Evolutionary conservation across 768 basidiomycete genomes (phyloP).

Genomic region (Hygrophorus russula): DNA sequence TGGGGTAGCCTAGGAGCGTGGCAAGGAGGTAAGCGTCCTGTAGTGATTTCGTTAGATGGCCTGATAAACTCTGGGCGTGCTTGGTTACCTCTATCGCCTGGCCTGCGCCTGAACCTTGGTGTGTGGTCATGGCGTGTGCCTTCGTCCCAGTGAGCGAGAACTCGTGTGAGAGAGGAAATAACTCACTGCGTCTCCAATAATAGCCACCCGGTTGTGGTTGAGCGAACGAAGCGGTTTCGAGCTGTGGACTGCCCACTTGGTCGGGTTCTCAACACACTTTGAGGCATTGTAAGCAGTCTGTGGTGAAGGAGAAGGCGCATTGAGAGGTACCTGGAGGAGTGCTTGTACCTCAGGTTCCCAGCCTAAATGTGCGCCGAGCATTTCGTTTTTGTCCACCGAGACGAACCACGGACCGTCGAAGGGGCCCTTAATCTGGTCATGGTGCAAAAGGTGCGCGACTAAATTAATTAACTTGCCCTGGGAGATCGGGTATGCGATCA

Average conservation of each 20-base stretch:
- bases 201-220: conserved; percentile 35
- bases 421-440: conserved; percentile 39
- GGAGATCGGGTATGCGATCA: conserved; percentile 52
- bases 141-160: conserved; percentile 20
- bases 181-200: conserved; percentile 40
- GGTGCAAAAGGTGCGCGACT: conserved; percentile 41
- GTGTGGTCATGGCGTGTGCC: conserved; percentile 45
- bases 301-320: not conserved
- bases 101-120: conserved; percentile 49
- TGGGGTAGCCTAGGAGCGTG: conserved; percentile 32
- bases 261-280: conserved; percentile 41
- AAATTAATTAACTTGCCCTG: conserved; percentile 50
- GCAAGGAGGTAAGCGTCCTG: conserved; percentile 43
- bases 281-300: conserved; percentile 6
- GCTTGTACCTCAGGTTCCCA: conserved; percentile 55
- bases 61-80: conserved; percentile 22
- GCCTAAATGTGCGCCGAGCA: conserved; percentile 30
- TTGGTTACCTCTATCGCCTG: conserved; percentile 40
- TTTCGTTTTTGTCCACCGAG: conserved; percentile 31
- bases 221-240: conserved; percentile 40
- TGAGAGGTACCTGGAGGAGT: conserved; percentile 24
- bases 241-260: conserved; percentile 56
- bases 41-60: conserved; percentile 17
- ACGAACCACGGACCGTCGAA: conserved; percentile 43
- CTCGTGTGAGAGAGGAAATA: conserved; percentile 1